Evolutionary conservation across 2,329 filamentous ascomycete species (phyloP).

Genomic region (Colletotrichum sp.): DNA sequence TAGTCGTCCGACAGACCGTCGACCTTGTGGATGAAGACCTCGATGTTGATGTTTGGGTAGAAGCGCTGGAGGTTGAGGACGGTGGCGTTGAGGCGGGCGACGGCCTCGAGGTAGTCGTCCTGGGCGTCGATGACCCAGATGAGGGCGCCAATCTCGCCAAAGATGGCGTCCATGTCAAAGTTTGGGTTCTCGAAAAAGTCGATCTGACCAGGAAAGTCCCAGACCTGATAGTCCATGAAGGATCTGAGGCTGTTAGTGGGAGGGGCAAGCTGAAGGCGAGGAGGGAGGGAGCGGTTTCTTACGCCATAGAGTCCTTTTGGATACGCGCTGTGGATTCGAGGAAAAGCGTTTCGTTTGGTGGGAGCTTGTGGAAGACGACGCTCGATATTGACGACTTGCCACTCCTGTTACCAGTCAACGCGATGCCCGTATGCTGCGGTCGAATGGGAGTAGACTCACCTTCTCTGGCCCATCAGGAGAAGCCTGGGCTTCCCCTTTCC

Average conservation of each 20-base stretch:
- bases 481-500: constrained; percentile 80
- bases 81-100: constrained; percentile 84
- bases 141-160: constrained; percentile 89
- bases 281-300: constrained; percentile 36
- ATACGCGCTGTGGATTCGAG: constrained; percentile 94
- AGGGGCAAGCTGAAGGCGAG: not conserved
- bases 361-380: constrained; percentile 98
- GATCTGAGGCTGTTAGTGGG: constrained; percentile 61
- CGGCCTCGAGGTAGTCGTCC: constrained; percentile 94
- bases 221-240: constrained; percentile 99
- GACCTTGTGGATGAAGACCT: constrained; percentile 99
- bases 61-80: constrained; percentile 87
- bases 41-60: constrained; percentile 94
- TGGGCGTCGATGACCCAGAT: constrained; percentile 99
- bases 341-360: constrained; percentile 93
- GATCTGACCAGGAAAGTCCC: constrained; percentile 95
- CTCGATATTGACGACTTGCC: constrained; percentile 98
- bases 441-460: constrained; percentile 58
- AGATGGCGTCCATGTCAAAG: constrained; percentile 92
- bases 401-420: constrained; percentile 63
- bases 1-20: constrained; percentile 98
- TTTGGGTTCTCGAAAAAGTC: constrained; percentile 86
- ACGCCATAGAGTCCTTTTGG: constrained; percentile 96
- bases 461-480: constrained; percentile 92
- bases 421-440: not conserved